Base-by-base conservation (phyloP, 805 yeast species). In the Schwanniomyces occidentalis region DNA sequence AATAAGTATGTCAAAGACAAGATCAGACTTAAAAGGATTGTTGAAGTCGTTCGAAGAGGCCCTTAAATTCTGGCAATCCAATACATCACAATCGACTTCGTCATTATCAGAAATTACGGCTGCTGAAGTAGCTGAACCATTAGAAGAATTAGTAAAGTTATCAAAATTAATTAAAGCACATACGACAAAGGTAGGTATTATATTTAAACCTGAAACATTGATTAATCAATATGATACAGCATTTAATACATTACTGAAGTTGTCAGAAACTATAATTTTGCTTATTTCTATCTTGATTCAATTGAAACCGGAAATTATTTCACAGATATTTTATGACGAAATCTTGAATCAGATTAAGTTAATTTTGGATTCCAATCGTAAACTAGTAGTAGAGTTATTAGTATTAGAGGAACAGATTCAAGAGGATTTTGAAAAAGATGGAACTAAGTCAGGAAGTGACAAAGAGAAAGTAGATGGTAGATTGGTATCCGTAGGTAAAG, bases 171-270 rank as follows among this genome's bases (percentile, higher is more conserved):
- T 82, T 6, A 80, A 72, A 54, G 89, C 95, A 1, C 89, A 85
- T 52, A 69, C 82, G 2, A 87, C 95, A 2, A 86, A 86, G 53
- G 64, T 85, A 5, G 90, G 89, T 1, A 71, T 83, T 17, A 75
- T 82, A 0, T 83, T 79, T 63, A 78, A 77, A 47, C 80, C 85
- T 2, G 79, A 80, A 1, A 69, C 75, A 27, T 40, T 66, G 16
- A 33, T 34, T 16, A 52, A 51, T 14, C 60, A 68, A 15, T 51
- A 58, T 0, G 65, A 63, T 31, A 78, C 83, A 1, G 80, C 82
- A 0, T 64, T 55, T 41, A 61, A 58, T 8, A 76, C 80, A 16
- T 43, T 77, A 5, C 68, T 66, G 37, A 75, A 76, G 23, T 52
- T 71, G 4, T 62, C 75, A 0, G 65, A 69, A 31, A 56, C 71